A percentile compares a stretch with the other conserved stretches of the same genome.
These are phyloP conservation scores for Chrysosporium keratinophilum DNA, from an alignment of 2,329 filamentous ascomycete genomes.

Conservation along the genomic window DNA sequence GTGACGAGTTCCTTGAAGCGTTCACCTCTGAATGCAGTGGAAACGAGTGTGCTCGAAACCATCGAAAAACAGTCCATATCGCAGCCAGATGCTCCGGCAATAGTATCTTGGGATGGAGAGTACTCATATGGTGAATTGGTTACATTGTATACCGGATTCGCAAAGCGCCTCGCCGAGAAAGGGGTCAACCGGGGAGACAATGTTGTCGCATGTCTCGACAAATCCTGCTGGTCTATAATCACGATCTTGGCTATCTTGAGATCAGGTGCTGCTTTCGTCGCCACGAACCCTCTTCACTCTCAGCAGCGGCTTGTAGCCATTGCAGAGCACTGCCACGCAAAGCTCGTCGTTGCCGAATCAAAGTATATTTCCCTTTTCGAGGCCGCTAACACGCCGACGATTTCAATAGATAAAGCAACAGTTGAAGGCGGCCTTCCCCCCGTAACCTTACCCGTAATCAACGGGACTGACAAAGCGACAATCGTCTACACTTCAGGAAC, in stretches of 20 bases:
- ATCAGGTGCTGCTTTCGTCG: constrained; percentile 8
- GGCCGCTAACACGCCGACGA: neutral
- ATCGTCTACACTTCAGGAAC: constrained; percentile 48
- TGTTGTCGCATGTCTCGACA: constrained; percentile 7
- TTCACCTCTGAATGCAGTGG: constrained; percentile 1
- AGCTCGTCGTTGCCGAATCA: neutral
- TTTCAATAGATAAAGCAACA: neutral
- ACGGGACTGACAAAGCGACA: neutral
- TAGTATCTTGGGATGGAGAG: constrained; percentile 25
- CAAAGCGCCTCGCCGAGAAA: constrained; percentile 9
- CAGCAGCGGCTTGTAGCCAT: neutral
- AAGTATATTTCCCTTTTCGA: neutral
- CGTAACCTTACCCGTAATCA: neutral
- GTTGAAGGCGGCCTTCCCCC: neutral
- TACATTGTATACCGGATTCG: constrained; percentile 22
- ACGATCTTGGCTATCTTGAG: constrained; percentile 8
- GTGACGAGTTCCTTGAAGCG: constrained; percentile 10
- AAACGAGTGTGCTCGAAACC: neutral
- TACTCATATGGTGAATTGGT: constrained; percentile 23
- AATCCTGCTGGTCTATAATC: constrained; percentile 11
- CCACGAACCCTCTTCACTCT: constrained; percentile 5
- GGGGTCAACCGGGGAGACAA: constrained; percentile 5
- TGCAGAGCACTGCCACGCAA: neutral
- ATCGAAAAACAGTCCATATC: constrained; percentile 8
- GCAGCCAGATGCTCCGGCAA: constrained; percentile 14